Conservation (phyloP, 495 filamentous ascomycete species). For the Xylaria cubensis region DNA sequence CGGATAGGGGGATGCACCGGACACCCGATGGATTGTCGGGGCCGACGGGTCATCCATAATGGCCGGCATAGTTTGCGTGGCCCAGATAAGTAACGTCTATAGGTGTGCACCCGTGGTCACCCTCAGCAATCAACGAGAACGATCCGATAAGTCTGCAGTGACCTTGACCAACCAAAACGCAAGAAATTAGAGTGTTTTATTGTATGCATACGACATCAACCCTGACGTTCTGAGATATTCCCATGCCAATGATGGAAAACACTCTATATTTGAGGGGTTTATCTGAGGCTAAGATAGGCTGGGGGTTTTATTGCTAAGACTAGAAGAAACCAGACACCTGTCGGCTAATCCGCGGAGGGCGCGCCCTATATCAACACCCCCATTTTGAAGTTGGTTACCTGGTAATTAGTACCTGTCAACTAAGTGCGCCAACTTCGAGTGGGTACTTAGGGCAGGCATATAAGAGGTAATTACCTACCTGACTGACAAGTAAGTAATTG, state of each 20-base stretch:
- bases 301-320: background rate
- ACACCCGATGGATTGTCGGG: conserved; percentile 66
- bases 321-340: background rate
- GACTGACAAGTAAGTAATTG: too few relatives aligned
- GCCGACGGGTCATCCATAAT: conserved; percentile 80
- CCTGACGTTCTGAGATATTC: conserved; percentile 27
- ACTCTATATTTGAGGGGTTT: conserved; percentile 24
- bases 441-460: too few relatives aligned
- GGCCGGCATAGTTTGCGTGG: conserved; percentile 69
- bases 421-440: too few relatives aligned
- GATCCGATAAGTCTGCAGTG: background rate
- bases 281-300: background rate
- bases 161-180: conserved; percentile 23
- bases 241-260: conserved; percentile 35
- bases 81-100: background rate
- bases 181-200: background rate
- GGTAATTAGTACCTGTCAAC: background rate
- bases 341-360: conserved; percentile 15
- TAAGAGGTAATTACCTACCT: too few relatives aligned
- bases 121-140: background rate
- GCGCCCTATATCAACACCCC: conserved; percentile 6
- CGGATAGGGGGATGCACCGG: conserved; percentile 69
- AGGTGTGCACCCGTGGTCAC: background rate
- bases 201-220: conserved; percentile 31
- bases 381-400: background rate